A percentile compares a stretch with the other conserved stretches of the same genome.
phyloP scores from a whole-genome alignment of 306 rosid genomes.

The Biancaea sappan region DNA sequence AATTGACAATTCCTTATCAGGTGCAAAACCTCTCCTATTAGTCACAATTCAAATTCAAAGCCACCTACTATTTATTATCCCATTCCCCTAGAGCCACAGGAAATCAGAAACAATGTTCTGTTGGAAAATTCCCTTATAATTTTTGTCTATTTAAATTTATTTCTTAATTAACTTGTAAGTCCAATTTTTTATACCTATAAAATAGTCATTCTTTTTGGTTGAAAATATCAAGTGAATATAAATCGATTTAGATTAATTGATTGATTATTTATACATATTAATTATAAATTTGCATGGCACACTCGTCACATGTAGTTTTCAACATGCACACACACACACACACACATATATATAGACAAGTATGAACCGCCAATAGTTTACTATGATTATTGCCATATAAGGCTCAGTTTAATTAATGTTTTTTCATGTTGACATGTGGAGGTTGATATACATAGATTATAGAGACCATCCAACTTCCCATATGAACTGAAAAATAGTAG shows the following conservation, averaged over 20 bases:
- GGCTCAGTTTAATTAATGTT: neutral
- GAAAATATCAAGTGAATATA: no score
- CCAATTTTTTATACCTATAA: no score
- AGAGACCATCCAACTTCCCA: neutral
- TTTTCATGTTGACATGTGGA: neutral
- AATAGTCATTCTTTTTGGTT: no score
- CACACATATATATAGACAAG: neutral
- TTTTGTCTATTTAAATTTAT: neutral
- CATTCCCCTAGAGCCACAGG: neutral
- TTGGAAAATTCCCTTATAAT: no score
- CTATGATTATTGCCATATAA: neutral
- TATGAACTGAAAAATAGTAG: neutral
- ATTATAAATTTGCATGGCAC: neutral
- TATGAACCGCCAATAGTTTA: neutral
- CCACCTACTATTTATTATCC: neutral
- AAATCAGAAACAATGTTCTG: neutral
- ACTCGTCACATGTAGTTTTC: neutral
- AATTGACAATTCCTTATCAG: neutral
- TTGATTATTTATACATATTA: neutral
- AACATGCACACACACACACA: no score
- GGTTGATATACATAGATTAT: neutral
- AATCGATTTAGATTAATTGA: no score
- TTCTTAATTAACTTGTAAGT: neutral
- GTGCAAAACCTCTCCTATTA: neutral
- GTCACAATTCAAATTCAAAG: neutral